These are phyloP conservation scores for Phytophthora sojae DNA, from an alignment of 352 stramenopile species.

Conservation along the genomic window DNA sequence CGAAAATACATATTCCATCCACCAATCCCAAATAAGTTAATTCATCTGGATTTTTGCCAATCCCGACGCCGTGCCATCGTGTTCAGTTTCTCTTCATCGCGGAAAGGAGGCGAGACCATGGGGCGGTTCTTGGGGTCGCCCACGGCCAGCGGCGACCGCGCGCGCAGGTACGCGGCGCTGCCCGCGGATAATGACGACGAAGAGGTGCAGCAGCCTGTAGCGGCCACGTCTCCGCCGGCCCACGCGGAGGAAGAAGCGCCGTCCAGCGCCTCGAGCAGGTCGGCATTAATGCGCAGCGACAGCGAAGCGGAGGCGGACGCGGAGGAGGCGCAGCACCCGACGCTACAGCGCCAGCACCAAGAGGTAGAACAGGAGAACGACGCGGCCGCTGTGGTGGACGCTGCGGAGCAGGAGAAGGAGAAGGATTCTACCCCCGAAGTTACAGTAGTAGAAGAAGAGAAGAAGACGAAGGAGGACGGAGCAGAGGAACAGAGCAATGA, in stretches of 20 bases:
- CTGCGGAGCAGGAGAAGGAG: slow-evolving; percentile 21
- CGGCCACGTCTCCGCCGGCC: background rate
- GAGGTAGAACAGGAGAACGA: slow-evolving; percentile 21
- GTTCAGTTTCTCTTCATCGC: slow-evolving; percentile 32
- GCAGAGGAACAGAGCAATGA: slow-evolving; percentile 18
- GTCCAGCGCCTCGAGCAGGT: slow-evolving; percentile 13
- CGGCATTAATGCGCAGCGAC: slow-evolving; percentile 43
- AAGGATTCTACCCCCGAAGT: slow-evolving; percentile 11
- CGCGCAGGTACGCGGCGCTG: slow-evolving; percentile 67
- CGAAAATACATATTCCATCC: slow-evolving; percentile 4
- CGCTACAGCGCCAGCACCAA: slow-evolving; percentile 34
- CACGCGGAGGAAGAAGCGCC: slow-evolving; percentile 22
- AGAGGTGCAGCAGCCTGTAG: background rate
- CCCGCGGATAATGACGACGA: slow-evolving; percentile 43
- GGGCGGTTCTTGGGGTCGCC: slow-evolving; percentile 63
- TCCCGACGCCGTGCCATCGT: slow-evolving; percentile 5
- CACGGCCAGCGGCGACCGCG: slow-evolving; percentile 42
- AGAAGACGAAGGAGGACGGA: slow-evolving; percentile 21
- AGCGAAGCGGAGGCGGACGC: slow-evolving; percentile 31
- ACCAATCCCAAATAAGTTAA: background rate
- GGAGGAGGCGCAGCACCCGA: slow-evolving; percentile 32
- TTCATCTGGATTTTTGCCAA: slow-evolving; percentile 18
- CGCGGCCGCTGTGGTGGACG: background rate
- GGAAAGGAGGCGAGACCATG: slow-evolving; percentile 42
- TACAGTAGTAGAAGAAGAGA: background rate